Percentiles rank a stretch among this genome's conserved stretches.
phyloP scores from a whole-genome alignment of 164 flowering plant species.

The Stephania cephalantha region DNA sequence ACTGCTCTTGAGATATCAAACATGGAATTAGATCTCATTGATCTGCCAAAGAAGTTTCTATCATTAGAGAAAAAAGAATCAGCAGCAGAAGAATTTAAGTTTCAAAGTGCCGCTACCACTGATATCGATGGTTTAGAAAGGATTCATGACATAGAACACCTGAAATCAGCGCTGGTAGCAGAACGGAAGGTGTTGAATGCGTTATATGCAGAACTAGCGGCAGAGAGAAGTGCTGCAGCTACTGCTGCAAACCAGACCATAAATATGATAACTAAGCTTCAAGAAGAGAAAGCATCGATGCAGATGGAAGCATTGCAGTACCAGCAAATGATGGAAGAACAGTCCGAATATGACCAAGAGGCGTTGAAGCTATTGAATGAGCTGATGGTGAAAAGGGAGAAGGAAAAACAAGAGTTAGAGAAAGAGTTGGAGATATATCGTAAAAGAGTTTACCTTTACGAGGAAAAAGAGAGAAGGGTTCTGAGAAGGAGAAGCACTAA shows the following conservation, averaged over 20 bases:
- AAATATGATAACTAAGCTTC: slow-evolving; percentile 94
- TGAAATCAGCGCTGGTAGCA: slow-evolving; percentile 47
- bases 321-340: slow-evolving; percentile 97
- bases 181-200: slow-evolving; percentile 55
- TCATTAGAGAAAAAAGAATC: slow-evolving; percentile 40
- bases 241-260: slow-evolving; percentile 82
- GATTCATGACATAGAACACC: slow-evolving; percentile 36
- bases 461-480: slow-evolving; percentile 37
- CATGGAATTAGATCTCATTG: slow-evolving; percentile 26
- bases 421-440: slow-evolving; percentile 53
- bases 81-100: slow-evolving; percentile 47
- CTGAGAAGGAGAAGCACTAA: slow-evolving; percentile 37
- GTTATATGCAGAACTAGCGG: slow-evolving; percentile 74
- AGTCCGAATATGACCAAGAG: slow-evolving; percentile 85
- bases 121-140: slow-evolving; percentile 46
- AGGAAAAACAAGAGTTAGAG: slow-evolving; percentile 71
- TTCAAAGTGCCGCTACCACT: slow-evolving; percentile 46
- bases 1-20: slow-evolving; percentile 51
- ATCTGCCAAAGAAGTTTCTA: slow-evolving; percentile 36
- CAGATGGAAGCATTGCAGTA: slow-evolving; percentile 94
- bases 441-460: slow-evolving; percentile 46
- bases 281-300: slow-evolving; percentile 90
- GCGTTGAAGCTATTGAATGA: slow-evolving; percentile 81
- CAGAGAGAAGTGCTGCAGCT: slow-evolving; percentile 87
- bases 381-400: slow-evolving; percentile 79